A percentile compares a stretch with the other conserved stretches of the same genome.
These are phyloP conservation scores for Heracleum sosnowskyi DNA, from an alignment of 129 eudicot genomes.

Conservation along the genomic window DNA sequence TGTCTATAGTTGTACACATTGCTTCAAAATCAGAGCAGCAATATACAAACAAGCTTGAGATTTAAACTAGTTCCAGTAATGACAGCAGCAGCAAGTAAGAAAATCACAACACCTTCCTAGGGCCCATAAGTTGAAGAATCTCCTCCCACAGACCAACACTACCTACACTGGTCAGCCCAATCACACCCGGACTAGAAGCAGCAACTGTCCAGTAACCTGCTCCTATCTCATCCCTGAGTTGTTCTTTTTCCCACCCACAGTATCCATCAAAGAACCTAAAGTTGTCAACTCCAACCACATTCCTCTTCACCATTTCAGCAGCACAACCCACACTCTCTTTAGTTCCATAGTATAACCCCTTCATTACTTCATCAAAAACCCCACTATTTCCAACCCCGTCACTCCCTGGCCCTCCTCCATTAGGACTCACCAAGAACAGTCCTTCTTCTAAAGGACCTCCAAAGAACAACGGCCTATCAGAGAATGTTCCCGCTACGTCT, in stretches of 20 bases:
- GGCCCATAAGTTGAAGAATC: conserved; percentile 75
- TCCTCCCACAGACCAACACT: conserved; percentile 92
- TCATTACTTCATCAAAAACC: conserved; percentile 85
- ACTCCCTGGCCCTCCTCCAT: conserved; percentile 24
- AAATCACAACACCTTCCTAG: conserved; percentile 50
- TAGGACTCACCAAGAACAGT: conserved; percentile 53
- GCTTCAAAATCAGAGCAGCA: not conserved
- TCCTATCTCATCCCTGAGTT: conserved; percentile 63
- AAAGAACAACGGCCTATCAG: conserved; percentile 64
- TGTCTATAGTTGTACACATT: not conserved
- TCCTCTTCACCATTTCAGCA: conserved; percentile 85
- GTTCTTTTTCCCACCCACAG: conserved; percentile 93
- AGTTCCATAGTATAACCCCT: conserved; percentile 67
- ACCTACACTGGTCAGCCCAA: conserved; percentile 54
- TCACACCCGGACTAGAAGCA: conserved; percentile 75
- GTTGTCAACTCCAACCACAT: conserved; percentile 44
- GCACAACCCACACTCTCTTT: conserved; percentile 86
- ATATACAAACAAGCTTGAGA: not conserved
- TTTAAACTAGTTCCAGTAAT: not conserved
- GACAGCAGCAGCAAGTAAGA: not conserved
- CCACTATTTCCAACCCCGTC: conserved; percentile 53
- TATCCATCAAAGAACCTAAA: conserved; percentile 92
- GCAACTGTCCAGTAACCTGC: conserved; percentile 91
- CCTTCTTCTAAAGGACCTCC: conserved; percentile 92
- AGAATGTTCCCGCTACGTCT: conserved; percentile 51